Percentiles rank a stretch among this genome's conserved stretches.
These are phyloP conservation scores for Epichloe hybrida DNA, from an alignment of 2,329 filamentous ascomycete species.

Conservation along the genomic window DNA sequence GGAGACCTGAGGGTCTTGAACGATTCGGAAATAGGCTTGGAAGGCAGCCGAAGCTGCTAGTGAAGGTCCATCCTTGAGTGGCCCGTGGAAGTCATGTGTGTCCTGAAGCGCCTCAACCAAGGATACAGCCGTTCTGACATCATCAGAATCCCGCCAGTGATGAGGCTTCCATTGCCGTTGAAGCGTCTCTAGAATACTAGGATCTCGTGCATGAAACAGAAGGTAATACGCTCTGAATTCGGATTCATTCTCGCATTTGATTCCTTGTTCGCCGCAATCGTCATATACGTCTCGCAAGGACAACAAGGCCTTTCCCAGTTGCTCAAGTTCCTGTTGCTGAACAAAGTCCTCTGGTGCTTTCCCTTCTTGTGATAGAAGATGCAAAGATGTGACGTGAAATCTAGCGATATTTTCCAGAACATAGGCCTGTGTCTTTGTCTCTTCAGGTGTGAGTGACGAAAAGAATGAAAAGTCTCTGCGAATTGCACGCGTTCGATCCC, in stretches of 20 bases:
- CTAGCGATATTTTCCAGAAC: conserved; percentile 52
- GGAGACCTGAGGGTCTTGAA: conserved; percentile 42
- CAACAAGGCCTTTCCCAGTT: conserved; percentile 50
- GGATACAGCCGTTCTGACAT: conserved; percentile 47
- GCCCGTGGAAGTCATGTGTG: conserved; percentile 42
- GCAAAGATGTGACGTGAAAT: conserved; percentile 52
- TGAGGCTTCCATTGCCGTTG: conserved; percentile 44
- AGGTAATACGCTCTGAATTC: conserved; percentile 56
- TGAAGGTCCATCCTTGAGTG: conserved; percentile 35
- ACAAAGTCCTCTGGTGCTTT: conserved; percentile 47
- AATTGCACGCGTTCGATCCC: conserved; percentile 55
- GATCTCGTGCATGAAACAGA: conserved; percentile 45
- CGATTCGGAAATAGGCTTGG: conserved; percentile 44
- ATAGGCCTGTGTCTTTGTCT: conserved; percentile 46
- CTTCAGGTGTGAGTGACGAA: conserved; percentile 41
- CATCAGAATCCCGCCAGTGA: conserved; percentile 40
- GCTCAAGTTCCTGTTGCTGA: conserved; percentile 54
- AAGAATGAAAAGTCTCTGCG: conserved; percentile 57
- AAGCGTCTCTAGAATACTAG: conserved; percentile 37
- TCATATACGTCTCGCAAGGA: conserved; percentile 55
- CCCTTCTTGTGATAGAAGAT: conserved; percentile 45
- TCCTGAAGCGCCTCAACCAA: conserved; percentile 48
- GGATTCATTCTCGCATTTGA: conserved; percentile 47
- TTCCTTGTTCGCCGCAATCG: conserved; percentile 44
- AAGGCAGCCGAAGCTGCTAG: conserved; percentile 37